phyloP scores from a whole-genome alignment of 2,329 filamentous ascomycete genomes.

The Coniochaeta sp. region DNA sequence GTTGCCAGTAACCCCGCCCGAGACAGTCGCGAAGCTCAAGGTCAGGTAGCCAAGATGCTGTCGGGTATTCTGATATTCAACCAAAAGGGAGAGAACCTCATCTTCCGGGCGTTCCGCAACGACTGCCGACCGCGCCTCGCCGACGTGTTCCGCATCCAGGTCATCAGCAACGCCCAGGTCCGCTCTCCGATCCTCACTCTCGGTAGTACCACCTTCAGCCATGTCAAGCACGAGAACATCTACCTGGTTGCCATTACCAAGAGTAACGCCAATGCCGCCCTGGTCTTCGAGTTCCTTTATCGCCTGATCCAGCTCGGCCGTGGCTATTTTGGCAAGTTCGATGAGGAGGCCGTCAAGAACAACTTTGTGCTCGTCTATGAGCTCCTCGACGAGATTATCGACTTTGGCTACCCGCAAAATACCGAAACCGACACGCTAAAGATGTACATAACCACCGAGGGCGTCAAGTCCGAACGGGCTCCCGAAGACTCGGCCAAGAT shows the following conservation, averaged over 20 bases:
- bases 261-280: conserved; percentile 96
- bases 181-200: conserved; percentile 95
- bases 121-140: conserved; percentile 95
- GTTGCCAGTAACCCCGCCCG: neutral
- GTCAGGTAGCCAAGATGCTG: conserved; percentile 62
- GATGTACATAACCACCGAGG: conserved; percentile 99
- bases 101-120: conserved; percentile 97
- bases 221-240: conserved; percentile 99
- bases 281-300: conserved; percentile 98
- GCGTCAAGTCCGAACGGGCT: conserved; percentile 82
- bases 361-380: conserved; percentile 99
- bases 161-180: conserved; percentile 96
- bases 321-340: conserved; percentile 97
- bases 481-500: conserved; percentile 95
- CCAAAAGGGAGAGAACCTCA: conserved; percentile 98
- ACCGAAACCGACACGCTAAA: conserved; percentile 98
- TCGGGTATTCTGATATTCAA: conserved; percentile 98
- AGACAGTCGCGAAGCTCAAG: neutral
- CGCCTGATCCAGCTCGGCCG: conserved; percentile 82
- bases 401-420: conserved; percentile 98
- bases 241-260: conserved; percentile 97
- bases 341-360: conserved; percentile 99
- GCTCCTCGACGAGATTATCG: conserved; percentile 93
- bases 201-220: conserved; percentile 96
- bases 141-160: conserved; percentile 98